phyloP scores from a whole-genome alignment of 768 basidiomycete genomes.

The Calvatia gigantea region DNA sequence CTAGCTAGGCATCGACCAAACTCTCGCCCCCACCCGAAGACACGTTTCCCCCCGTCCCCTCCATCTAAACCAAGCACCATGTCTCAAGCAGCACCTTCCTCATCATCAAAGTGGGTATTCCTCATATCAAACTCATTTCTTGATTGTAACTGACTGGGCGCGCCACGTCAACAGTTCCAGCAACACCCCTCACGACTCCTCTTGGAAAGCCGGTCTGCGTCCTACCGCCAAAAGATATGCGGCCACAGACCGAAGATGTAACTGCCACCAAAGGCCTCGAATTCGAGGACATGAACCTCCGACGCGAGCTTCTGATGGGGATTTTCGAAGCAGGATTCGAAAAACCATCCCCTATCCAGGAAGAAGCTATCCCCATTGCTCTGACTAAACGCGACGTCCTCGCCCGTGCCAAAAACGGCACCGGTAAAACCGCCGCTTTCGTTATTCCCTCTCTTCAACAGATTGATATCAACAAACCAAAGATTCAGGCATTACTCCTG shows the following conservation, averaged over 20 bases:
- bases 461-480: slow-evolving; percentile 75
- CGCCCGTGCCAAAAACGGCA: slow-evolving; percentile 94
- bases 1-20: background rate
- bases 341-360: slow-evolving; percentile 96
- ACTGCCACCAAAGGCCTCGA: slow-evolving; percentile 90
- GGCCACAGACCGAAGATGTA: slow-evolving; percentile 98
- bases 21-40: background rate
- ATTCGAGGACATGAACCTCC: slow-evolving; percentile 92
- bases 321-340: slow-evolving; percentile 99
- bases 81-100: slow-evolving; percentile 28
- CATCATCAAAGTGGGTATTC: slow-evolving; percentile 28
- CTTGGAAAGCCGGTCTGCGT: slow-evolving; percentile 78
- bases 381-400: slow-evolving; percentile 92
- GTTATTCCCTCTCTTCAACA: slow-evolving; percentile 96
- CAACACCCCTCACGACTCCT: slow-evolving; percentile 26
- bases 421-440: slow-evolving; percentile 98
- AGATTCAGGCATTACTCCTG: slow-evolving; percentile 95
- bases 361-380: slow-evolving; percentile 96
- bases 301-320: slow-evolving; percentile 97
- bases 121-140: background rate
- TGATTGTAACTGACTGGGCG: background rate
- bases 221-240: slow-evolving; percentile 86
- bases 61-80: slow-evolving; percentile 16
- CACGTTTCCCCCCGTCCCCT: slow-evolving; percentile 4
- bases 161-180: slow-evolving; percentile 23